Percentiles rank a stretch among this genome's conserved stretches.
These are phyloP conservation scores for Fagopyrum tataricum DNA, from an alignment of 148 eudicot species.

Conservation along the genomic window DNA sequence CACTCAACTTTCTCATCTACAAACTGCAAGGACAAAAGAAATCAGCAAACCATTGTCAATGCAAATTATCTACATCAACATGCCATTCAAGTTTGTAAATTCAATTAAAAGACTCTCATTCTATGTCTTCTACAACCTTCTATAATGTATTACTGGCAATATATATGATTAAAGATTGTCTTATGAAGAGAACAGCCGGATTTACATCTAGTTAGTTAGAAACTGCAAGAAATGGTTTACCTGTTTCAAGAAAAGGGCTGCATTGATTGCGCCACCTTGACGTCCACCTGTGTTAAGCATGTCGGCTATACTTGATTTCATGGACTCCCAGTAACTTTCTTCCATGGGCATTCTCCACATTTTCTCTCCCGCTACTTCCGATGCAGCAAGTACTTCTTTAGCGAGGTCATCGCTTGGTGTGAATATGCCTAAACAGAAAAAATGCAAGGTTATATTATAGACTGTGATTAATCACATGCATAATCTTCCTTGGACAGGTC, in stretches of 20 bases:
- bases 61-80: too few relatives aligned
- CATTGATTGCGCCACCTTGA: conserved; percentile 91
- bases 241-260: conserved; percentile 93
- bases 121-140: too few relatives aligned
- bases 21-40: too few relatives aligned
- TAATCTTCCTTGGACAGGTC: too few relatives aligned
- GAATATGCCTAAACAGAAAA: conserved; percentile 47
- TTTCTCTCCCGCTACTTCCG: conserved; percentile 78
- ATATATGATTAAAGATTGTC: too few relatives aligned
- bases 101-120: too few relatives aligned
- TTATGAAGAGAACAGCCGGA: too few relatives aligned
- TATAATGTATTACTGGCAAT: too few relatives aligned
- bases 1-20: conserved; percentile 60
- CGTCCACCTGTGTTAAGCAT: conserved; percentile 95
- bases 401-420: conserved; percentile 81
- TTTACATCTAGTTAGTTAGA: neutral
- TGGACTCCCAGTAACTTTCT: conserved; percentile 91
- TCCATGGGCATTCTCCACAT: conserved; percentile 88
- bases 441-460: neutral
- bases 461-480: neutral
- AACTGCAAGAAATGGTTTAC: conserved; percentile 21
- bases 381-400: conserved; percentile 64
- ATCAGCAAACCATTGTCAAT: neutral
- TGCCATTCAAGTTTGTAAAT: too few relatives aligned
- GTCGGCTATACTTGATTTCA: conserved; percentile 97